Evolutionary conservation across 2,329 filamentous ascomycete species (phyloP).

Genomic region (Ceratocystis colombiana): DNA sequence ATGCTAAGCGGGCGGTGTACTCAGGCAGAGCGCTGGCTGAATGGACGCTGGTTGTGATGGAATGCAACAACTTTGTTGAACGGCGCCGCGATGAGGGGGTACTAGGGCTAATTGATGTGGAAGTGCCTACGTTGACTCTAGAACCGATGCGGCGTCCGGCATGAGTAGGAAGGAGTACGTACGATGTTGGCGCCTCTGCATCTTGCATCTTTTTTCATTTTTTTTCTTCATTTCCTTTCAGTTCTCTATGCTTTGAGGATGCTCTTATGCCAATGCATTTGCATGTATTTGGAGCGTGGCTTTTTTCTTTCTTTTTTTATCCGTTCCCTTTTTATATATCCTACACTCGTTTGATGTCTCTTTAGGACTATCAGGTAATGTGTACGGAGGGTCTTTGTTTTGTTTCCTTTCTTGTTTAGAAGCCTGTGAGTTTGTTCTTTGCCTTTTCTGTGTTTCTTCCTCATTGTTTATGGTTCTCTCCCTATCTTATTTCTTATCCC

Average conservation of each 20-base stretch:
- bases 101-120: slow-evolving; percentile 53
- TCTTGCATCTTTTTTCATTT: slow-evolving; percentile 17
- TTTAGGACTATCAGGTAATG: neutral
- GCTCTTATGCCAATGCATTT: neutral
- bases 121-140: slow-evolving; percentile 40
- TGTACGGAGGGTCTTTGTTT: neutral
- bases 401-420: slow-evolving; percentile 4
- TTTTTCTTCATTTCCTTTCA: slow-evolving; percentile 5
- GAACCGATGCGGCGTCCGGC: slow-evolving; percentile 35
- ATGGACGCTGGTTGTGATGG: slow-evolving; percentile 63
- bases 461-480: slow-evolving; percentile 3
- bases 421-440: neutral
- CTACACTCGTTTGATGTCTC: neutral
- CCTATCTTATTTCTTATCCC: slow-evolving; percentile 10
- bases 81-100: slow-evolving; percentile 65
- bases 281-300: neutral
- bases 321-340: slow-evolving; percentile 8
- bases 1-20: slow-evolving; percentile 46
- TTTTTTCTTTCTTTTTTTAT: neutral
- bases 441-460: neutral
- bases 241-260: neutral
- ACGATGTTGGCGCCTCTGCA: slow-evolving; percentile 1
- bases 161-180: slow-evolving; percentile 20
- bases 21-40: slow-evolving; percentile 65
- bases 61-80: slow-evolving; percentile 75